Evolutionary conservation across 306 rosid species (phyloP).

Genomic region (Cucurbita moschata): DNA sequence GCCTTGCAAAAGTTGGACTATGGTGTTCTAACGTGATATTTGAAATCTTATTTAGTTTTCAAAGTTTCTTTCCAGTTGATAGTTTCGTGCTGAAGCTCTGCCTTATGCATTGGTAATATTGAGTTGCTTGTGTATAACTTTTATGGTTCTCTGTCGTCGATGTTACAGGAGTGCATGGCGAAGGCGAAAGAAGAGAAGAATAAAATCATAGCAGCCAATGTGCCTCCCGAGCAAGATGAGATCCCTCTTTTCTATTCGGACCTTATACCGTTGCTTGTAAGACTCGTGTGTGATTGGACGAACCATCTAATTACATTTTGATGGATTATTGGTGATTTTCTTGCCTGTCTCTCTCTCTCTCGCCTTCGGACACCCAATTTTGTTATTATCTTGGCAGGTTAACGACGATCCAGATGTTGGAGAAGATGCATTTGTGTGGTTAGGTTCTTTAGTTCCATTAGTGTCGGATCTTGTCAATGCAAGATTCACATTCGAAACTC

Average conservation of each 20-base stretch:
- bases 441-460: slow-evolving; percentile 57
- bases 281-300: not conserved
- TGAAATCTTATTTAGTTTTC: not conserved
- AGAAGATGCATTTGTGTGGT: slow-evolving; percentile 90
- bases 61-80: not conserved
- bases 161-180: slow-evolving; percentile 45
- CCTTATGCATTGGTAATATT: not conserved
- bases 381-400: slow-evolving; percentile 27
- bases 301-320: not conserved
- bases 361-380: not conserved
- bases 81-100: not conserved
- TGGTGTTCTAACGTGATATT: not conserved
- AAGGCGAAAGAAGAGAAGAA: slow-evolving; percentile 61
- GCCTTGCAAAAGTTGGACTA: not conserved
- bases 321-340: not conserved
- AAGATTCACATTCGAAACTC: slow-evolving; percentile 67
- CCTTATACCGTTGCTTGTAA: slow-evolving; percentile 84
- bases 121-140: not conserved
- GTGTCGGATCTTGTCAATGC: slow-evolving; percentile 64
- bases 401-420: slow-evolving; percentile 47
- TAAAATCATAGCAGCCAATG: slow-evolving; percentile 9
- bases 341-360: not conserved
- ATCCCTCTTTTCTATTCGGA: slow-evolving; percentile 82
- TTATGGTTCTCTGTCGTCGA: not conserved
- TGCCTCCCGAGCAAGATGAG: slow-evolving; percentile 44